Evolutionary conservation across 2,329 filamentous ascomycete genomes (phyloP), one percentile per base, ranked within the genome.

Genomic region (Curvularia eragrostidis): DNA sequence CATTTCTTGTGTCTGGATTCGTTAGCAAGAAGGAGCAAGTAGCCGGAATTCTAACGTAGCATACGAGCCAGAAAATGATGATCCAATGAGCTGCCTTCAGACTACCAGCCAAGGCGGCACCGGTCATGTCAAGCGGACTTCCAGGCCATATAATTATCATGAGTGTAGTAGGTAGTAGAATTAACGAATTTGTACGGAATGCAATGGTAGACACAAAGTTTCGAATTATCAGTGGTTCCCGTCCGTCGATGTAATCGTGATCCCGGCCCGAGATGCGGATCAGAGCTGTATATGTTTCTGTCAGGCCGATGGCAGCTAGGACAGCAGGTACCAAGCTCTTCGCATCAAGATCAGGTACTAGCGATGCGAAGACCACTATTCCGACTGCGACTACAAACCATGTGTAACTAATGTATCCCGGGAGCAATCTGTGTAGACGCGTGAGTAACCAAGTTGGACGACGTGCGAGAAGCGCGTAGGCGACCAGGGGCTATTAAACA

Each of bases 51-150:
- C 7, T 3, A 10, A 21, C n/a, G 5, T 26, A 10, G 3, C 52
- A n/a, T 43, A 54, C 52, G 8, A 54, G n/a, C 36, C 38, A 54
- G 26, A 54, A 41, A 19, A 48, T 19, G 13, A 10, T 18, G 28
- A 55, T 36, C 46, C 52, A 55, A 55, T 55, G 52, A 21, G 39
- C 28, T 8, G 46, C 38, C 18, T 50, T 55, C 8, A 44, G 10
- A 44, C 36, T 5, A 24, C 51, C 51, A 41, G 42, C 34, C 24
- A 39, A 26, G 23, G 9, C 9, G n/a, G 49, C 49, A 19, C 23
- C 19, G 6, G 26, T 24, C n/a, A 32, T 34, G 15, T 28, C 23
- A 18, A 36, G 38, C 13, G 15, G 18, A 13, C 19, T 18, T 36
- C 28, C 39, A 26, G 38, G 19, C 38, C 21, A 19, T 7, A 43